Conservation (phyloP, 2,329 filamentous ascomycete species). For the Colletotrichum neosansevieriae region DNA sequence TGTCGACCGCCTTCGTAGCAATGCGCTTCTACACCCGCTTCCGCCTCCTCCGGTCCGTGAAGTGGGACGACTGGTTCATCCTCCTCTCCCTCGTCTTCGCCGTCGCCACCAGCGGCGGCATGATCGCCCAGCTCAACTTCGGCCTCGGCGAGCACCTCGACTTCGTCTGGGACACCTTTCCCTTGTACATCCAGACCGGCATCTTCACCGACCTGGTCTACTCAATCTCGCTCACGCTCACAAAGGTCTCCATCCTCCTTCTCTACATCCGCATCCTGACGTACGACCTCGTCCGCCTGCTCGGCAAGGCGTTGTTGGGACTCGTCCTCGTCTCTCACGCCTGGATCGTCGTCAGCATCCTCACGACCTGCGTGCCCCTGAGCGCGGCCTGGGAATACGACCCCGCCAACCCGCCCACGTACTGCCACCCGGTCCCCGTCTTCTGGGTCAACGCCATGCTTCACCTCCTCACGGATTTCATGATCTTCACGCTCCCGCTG, state of each 20-base stretch:
- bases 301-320: slow-evolving; percentile 41
- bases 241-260: slow-evolving; percentile 43
- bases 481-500: slow-evolving; percentile 51
- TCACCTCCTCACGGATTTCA: slow-evolving; percentile 44
- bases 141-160: slow-evolving; percentile 37
- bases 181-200: slow-evolving; percentile 31
- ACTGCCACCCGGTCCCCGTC: slow-evolving; percentile 40
- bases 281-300: slow-evolving; percentile 44
- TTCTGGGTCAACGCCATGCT: slow-evolving; percentile 45
- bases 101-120: slow-evolving; percentile 35
- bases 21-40: slow-evolving; percentile 51
- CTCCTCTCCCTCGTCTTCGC: slow-evolving; percentile 47
- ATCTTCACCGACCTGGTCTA: slow-evolving; percentile 40
- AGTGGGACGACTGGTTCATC: slow-evolving; percentile 51
- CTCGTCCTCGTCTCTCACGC: slow-evolving; percentile 41
- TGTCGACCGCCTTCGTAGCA: slow-evolving; percentile 47
- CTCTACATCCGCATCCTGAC: slow-evolving; percentile 45
- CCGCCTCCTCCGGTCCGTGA: slow-evolving; percentile 49
- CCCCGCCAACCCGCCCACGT: slow-evolving; percentile 5
- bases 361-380: slow-evolving; percentile 43
- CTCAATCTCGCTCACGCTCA: slow-evolving; percentile 40
- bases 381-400: slow-evolving; percentile 39
- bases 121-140: slow-evolving; percentile 36
- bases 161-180: slow-evolving; percentile 12
- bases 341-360: slow-evolving; percentile 43